phyloP scores from a whole-genome alignment of 306 rosid species.

The Cyclanthera cordifolia region DNA sequence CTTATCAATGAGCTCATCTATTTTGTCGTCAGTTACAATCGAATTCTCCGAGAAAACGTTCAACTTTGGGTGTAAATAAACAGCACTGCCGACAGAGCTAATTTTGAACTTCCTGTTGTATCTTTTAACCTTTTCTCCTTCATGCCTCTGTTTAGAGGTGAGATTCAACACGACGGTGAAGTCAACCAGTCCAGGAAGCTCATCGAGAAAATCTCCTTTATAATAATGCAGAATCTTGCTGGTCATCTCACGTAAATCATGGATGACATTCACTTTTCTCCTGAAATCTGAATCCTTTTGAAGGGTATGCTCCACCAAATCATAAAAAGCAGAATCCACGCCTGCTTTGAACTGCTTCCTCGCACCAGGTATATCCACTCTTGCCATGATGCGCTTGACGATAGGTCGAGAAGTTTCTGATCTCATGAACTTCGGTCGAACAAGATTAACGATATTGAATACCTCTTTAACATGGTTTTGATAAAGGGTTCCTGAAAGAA shows the following conservation, averaged over 20 bases:
- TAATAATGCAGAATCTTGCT: slow-evolving; percentile 75
- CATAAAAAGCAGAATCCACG: slow-evolving; percentile 36
- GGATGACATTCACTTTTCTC: slow-evolving; percentile 67
- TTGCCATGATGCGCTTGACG: slow-evolving; percentile 58
- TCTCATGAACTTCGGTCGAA: slow-evolving; percentile 62
- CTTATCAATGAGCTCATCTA: slow-evolving; percentile 47
- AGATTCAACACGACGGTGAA: slow-evolving; percentile 64
- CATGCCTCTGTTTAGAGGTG: slow-evolving; percentile 44
- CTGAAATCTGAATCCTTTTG: slow-evolving; percentile 72
- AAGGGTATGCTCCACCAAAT: slow-evolving; percentile 62
- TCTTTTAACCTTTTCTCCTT: slow-evolving; percentile 36
- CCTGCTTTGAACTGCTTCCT: slow-evolving; percentile 35
- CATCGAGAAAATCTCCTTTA: slow-evolving; percentile 91
- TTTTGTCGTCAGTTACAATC: slow-evolving; percentile 26
- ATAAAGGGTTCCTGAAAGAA: slow-evolving; percentile 83
- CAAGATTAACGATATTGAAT: slow-evolving; percentile 69
- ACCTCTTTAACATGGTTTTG: slow-evolving; percentile 92
- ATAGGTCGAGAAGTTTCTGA: slow-evolving; percentile 53
- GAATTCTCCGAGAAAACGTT: slow-evolving; percentile 33
- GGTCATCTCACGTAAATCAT: slow-evolving; percentile 89
- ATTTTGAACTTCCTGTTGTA: slow-evolving; percentile 46
- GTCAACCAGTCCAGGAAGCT: slow-evolving; percentile 89
- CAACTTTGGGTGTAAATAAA: slow-evolving; percentile 68
- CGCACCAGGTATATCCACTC: slow-evolving; percentile 42
- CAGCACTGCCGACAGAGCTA: slow-evolving; percentile 64